Conservation (phyloP, 2,329 filamentous ascomycete genomes). For the Xylariaceae sp. region DNA sequence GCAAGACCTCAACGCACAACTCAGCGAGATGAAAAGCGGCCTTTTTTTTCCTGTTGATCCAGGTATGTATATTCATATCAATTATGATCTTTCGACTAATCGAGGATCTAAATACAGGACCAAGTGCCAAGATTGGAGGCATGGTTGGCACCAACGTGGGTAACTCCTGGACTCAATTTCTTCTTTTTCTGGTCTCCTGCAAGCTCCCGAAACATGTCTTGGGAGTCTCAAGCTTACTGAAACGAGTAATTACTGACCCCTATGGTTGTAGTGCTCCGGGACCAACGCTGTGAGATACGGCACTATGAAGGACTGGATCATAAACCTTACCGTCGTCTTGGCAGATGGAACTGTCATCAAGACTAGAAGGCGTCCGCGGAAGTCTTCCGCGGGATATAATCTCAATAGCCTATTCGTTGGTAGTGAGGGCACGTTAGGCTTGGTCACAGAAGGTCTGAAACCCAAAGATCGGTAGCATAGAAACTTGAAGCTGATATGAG, state of each 20-base stretch:
- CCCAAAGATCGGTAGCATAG: too few relatives aligned
- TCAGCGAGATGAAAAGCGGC: constrained; percentile 65
- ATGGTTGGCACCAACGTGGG: constrained; percentile 85
- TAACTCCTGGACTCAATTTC: too few relatives aligned
- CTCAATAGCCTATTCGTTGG: constrained; percentile 76
- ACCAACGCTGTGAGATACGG: constrained; percentile 79
- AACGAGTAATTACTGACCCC: too few relatives aligned
- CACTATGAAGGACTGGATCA: constrained; percentile 85
- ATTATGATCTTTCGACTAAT: too few relatives aligned
- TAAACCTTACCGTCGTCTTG: constrained; percentile 76
- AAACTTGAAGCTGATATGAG: neutral
- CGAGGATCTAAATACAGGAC: constrained; percentile 37
- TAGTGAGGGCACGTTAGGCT: constrained; percentile 74
- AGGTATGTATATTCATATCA: constrained; percentile 38
- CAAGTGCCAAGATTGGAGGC: constrained; percentile 71
- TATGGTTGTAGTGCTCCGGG: constrained; percentile 66
- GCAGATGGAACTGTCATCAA: constrained; percentile 77
- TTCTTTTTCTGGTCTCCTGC: too few relatives aligned
- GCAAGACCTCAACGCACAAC: constrained; percentile 77
- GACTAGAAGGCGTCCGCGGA: constrained; percentile 71
- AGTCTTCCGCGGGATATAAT: constrained; percentile 80
- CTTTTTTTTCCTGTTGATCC: constrained; percentile 92
- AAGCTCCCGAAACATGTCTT: too few relatives aligned
- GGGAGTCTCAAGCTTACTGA: too few relatives aligned
- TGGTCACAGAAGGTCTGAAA: constrained; percentile 65